A percentile compares a stretch with the other conserved stretches of the same genome.
Conservation (phyloP, 2,329 filamentous ascomycete species). For the Neonectria neomacrospora region DNA sequence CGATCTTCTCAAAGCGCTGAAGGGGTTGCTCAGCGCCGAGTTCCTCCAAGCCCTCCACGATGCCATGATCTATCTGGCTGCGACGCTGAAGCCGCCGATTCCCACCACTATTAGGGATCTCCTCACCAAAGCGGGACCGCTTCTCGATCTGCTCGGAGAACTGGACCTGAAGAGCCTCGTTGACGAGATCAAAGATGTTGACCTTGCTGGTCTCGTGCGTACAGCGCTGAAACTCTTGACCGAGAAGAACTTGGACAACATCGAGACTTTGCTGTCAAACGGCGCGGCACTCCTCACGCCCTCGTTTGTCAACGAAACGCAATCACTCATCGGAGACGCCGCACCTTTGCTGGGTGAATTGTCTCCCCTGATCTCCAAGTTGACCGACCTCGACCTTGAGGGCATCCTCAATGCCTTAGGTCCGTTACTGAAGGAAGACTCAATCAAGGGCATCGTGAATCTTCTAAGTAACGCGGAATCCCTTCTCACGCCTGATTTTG, state of each 20-base stretch:
- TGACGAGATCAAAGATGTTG: slow-evolving; percentile 46
- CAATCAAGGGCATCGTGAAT: slow-evolving; percentile 45
- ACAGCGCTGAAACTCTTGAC: slow-evolving; percentile 47
- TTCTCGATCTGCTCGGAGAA: slow-evolving; percentile 46
- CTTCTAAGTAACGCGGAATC: slow-evolving; percentile 49
- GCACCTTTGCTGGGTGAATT: slow-evolving; percentile 47
- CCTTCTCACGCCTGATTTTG: slow-evolving; percentile 39
- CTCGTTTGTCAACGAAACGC: slow-evolving; percentile 49
- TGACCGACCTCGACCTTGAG: slow-evolving; percentile 47
- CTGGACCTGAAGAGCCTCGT: slow-evolving; percentile 51
- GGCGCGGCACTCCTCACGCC: slow-evolving; percentile 51
- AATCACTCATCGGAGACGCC: slow-evolving; percentile 49
- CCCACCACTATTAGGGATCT: slow-evolving; percentile 46
- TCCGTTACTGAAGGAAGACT: slow-evolving; percentile 44
- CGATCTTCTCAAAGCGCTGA: slow-evolving; percentile 45
- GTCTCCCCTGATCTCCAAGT: slow-evolving; percentile 36
- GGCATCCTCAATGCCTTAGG: slow-evolving; percentile 44
- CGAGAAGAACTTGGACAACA: slow-evolving; percentile 47
- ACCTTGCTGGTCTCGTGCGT: slow-evolving; percentile 47
- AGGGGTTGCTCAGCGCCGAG: slow-evolving; percentile 49
- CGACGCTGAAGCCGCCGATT: slow-evolving; percentile 52
- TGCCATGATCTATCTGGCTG: slow-evolving; percentile 54
- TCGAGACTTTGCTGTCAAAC: slow-evolving; percentile 50
- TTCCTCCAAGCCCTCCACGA: slow-evolving; percentile 55
- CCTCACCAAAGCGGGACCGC: slow-evolving; percentile 44